Conservation (phyloP, 805 yeast species). For the Metschnikowia rubicola region DNA sequence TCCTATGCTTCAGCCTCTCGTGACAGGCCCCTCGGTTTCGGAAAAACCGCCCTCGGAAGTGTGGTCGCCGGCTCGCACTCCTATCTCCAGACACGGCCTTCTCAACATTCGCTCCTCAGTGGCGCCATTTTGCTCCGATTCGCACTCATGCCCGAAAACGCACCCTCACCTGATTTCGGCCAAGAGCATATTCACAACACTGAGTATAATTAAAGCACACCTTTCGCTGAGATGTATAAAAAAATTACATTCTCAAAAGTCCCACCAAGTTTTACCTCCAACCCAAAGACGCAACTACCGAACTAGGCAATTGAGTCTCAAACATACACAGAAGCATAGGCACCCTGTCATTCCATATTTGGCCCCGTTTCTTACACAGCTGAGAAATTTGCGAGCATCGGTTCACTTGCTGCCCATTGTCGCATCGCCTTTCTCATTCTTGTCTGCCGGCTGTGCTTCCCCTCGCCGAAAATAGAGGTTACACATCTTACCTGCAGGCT, state of each 20-base stretch:
- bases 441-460: slow-evolving; percentile 9
- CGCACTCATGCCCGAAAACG: slow-evolving; percentile 1
- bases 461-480: slow-evolving; percentile 9
- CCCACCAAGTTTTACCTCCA: not conserved
- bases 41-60: slow-evolving; percentile 2
- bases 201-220: not conserved
- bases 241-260: not conserved
- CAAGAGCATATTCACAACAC: not conserved
- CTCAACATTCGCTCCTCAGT: slow-evolving; percentile 5
- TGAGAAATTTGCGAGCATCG: not conserved
- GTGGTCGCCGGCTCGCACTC: not conserved
- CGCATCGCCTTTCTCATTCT: slow-evolving; percentile 2
- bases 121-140: slow-evolving; percentile 15
- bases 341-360: not conserved
- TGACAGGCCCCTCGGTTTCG: not conserved
- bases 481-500: slow-evolving; percentile 3
- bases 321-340: slow-evolving; percentile 1
- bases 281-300: not conserved
- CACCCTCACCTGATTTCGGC: not conserved
- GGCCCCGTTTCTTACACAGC: not conserved
- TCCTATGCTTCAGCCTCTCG: too few species aligned
- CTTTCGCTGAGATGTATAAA: not conserved
- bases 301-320: slow-evolving; percentile 1
- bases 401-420: slow-evolving; percentile 2
- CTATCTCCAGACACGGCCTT: slow-evolving; percentile 6